phyloP scores from a whole-genome alignment of 441 rosid species.

The Pelargonium australe region DNA sequence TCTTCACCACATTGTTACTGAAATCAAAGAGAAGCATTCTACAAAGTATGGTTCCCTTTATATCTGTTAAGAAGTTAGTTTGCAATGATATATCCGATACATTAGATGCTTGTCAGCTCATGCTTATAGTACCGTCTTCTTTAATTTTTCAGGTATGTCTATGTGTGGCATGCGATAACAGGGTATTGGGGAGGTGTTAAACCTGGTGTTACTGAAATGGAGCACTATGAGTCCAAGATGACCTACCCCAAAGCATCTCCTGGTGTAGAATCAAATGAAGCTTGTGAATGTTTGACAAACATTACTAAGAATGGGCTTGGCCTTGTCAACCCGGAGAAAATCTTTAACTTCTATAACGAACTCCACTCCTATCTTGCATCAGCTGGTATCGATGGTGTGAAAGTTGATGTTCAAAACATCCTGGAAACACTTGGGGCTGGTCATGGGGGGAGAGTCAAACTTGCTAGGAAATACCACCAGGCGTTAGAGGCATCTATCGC shows the following conservation, averaged over 20 bases:
- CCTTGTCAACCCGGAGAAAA: slow-evolving; percentile 62
- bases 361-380: slow-evolving; percentile 67
- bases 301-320: slow-evolving; percentile 61
- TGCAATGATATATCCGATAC: neutral
- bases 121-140: neutral
- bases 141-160: slow-evolving; percentile 32
- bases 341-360: slow-evolving; percentile 61
- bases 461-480: slow-evolving; percentile 77
- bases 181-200: slow-evolving; percentile 98
- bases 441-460: slow-evolving; percentile 76
- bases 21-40: slow-evolving; percentile 52
- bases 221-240: slow-evolving; percentile 60
- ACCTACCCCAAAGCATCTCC: slow-evolving; percentile 57
- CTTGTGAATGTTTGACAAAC: slow-evolving; percentile 64
- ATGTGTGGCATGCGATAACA: slow-evolving; percentile 92
- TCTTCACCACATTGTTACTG: slow-evolving; percentile 54
- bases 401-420: slow-evolving; percentile 83
- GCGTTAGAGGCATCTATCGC: slow-evolving; percentile 83
- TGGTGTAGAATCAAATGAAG: slow-evolving; percentile 74
- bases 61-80: neutral
- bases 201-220: slow-evolving; percentile 52
- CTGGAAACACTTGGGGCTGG: slow-evolving; percentile 85
- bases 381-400: slow-evolving; percentile 88
- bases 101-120: neutral
- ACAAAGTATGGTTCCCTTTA: slow-evolving; percentile 19